These are phyloP conservation scores for Gossypium davidsonii DNA, from an alignment of 441 rosid species.

Conservation along the genomic window DNA sequence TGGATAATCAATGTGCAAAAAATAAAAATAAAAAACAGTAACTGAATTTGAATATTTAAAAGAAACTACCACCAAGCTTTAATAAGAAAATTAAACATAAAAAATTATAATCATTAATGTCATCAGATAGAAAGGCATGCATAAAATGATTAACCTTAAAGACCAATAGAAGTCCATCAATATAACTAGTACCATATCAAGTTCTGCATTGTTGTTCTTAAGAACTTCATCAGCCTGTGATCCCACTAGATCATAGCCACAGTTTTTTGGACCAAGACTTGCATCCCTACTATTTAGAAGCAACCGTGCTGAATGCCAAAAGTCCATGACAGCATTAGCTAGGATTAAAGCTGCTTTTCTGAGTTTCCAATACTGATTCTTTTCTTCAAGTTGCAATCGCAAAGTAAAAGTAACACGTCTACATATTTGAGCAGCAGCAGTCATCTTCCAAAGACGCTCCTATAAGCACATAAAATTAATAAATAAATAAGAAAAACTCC, in stretches of 20 bases:
- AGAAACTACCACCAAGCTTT: not conserved
- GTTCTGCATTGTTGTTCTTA: constrained; percentile 34
- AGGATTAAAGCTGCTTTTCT: constrained; percentile 58
- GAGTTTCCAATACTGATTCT: constrained; percentile 39
- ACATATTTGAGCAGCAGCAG: constrained; percentile 89
- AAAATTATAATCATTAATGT: not conserved
- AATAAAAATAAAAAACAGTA: not conserved
- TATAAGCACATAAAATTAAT: constrained; percentile 21
- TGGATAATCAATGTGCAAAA: not conserved
- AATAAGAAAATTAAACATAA: constrained; percentile 10
- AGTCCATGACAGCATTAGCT: constrained; percentile 79
- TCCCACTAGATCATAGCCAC: constrained; percentile 30
- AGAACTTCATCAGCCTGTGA: constrained; percentile 35
- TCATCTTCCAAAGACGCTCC: constrained; percentile 99
- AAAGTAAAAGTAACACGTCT: constrained; percentile 58
- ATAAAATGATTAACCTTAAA: constrained; percentile 10
- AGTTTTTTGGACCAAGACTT: constrained; percentile 26
- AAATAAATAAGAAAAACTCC: not conserved
- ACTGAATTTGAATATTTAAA: not conserved
- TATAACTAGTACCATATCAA: constrained; percentile 39
- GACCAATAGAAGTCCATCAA: constrained; percentile 13
- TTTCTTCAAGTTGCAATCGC: constrained; percentile 52
- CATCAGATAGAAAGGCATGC: constrained; percentile 7
- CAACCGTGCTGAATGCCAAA: constrained; percentile 75
- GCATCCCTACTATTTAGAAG: constrained; percentile 27